Base-by-base conservation (phyloP, 176 grass and related monocot genomes). In the Eremochloa ophiuroides region DNA sequence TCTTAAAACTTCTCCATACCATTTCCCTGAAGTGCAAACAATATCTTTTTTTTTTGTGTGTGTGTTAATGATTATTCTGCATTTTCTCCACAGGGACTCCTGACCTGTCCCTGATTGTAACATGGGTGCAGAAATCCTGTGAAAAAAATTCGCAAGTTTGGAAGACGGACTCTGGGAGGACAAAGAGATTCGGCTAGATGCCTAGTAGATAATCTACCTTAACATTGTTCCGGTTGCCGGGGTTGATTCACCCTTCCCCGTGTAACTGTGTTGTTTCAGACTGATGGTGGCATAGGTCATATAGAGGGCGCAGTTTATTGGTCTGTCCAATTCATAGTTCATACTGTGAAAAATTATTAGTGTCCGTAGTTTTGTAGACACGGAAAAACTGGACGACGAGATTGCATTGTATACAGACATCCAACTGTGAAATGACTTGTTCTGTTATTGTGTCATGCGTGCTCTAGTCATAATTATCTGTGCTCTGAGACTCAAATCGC, bases 61-160 rank as follows among this genome's bases (percentile, higher is more conserved):
- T n/a, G n/a, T 6, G 30, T 39, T 89, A 48, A 87, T 87, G 22
- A 76, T 61, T 16, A 18, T 81, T 33, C 9, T 61, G 28, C 38
- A 34, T 80, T 66, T 80, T 71, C 67, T 82, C 31, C 25, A 55
- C 84, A 90, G 79, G 80, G 68, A 86, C 62, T 86, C 83, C 1
- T 90, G 79, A 86, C 40, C 27, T 2, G 3, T 67, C 1, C 2
- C 50, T 68, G 79, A 39, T 75, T 62, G 51, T 79, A 79, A 84
- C 48, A 25, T 28, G 34, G 71, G 60, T n/a, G 33, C 62, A 80
- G 69, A 68, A n/a, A 47, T 75, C 13, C 9, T n/a, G 18, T 68
- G 25, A 68, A 48, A 47, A 25, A 26, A 13, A 13, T 9, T 73
- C n/a, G 30, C 61, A 73, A 61, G 38, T 82, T 82, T 11, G 6